A percentile compares a stretch with the other conserved stretches of the same genome.
Conservation (phyloP, 176 grass and related monocot genomes). For the Otatea glauca region DNA sequence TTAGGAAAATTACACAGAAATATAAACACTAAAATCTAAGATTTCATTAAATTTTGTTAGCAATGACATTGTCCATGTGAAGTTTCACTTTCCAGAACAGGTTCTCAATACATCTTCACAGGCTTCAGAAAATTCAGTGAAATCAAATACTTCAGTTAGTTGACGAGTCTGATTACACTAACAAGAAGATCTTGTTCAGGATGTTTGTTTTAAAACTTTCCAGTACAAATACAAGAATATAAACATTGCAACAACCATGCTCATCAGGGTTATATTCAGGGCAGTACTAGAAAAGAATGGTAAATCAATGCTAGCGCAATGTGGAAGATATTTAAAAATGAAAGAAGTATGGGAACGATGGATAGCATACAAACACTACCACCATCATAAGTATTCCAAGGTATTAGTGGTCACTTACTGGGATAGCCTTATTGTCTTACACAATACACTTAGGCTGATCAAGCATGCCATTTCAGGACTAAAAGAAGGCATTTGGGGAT, state of each 20-base stretch:
- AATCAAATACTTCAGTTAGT: slow-evolving; percentile 17
- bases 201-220: slow-evolving; percentile 7
- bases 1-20: not conserved
- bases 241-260: not conserved
- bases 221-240: not conserved
- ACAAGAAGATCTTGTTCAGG: slow-evolving; percentile 4
- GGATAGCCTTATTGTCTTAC: not conserved
- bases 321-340: not conserved
- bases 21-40: not conserved
- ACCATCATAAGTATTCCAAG: slow-evolving; percentile 1
- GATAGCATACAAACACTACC: not conserved
- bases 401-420: not conserved
- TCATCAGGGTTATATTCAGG: not conserved
- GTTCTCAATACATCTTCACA: not conserved
- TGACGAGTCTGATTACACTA: not conserved
- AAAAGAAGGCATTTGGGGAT: not conserved
- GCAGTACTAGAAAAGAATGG: slow-evolving; percentile 11
- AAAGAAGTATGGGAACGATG: not conserved
- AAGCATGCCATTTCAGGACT: not conserved
- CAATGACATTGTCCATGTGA: not conserved
- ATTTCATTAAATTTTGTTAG: not conserved
- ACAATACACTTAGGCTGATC: not conserved
- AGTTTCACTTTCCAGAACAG: slow-evolving; percentile 19
- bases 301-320: not conserved
- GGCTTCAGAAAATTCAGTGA: not conserved